Evolutionary conservation across 257 asterid species (phyloP), one percentile per base, ranked within the genome.

Genomic region (Misopates orontium): DNA sequence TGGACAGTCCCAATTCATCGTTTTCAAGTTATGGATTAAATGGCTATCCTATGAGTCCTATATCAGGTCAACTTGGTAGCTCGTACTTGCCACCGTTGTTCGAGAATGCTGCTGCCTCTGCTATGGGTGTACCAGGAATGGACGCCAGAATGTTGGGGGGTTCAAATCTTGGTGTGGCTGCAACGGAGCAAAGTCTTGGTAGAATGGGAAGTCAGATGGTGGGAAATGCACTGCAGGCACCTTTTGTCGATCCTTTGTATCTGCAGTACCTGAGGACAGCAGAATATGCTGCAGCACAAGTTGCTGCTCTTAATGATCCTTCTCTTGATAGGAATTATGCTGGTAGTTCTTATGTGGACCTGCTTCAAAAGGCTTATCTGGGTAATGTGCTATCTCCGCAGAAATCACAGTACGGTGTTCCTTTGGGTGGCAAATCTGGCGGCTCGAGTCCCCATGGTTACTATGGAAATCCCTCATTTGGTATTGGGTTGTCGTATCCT

Each of bases 51-150:
- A 67, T 81, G 79, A 88, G 87, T 74, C 95, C 95, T 40, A 70
- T 86, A 67, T 64, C 96, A 0, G 86, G 87, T 61, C 91, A 85
- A 62, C 87, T 80, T 58, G 88, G 91, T 22, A 80, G 81, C 70
- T 58, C 77, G 40, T 86, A 88, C 75, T 75, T 94, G 62, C 98
- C 97, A 10, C 99, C 95, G 1, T 78, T 94, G 71, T 90, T 86
- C 68, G 96, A 87, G 81, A 94, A 88, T 78, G 99, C 97, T 79
- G 99, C 95, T 69, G 93, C 85, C 28, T 88, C 97, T 41, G 99
- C 90, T 17, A 71, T 90, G 88, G 95, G 71, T 61, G 76, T 77
- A 22, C 90, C 95, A 53, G 95, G 95, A 39, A 79, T 85, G 83
- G 99, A 88, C 71, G 71, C 96, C 24, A 80, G 95, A 72, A 75